Percentiles rank a stretch among this genome's conserved stretches.
Evolutionary conservation across 768 basidiomycete genomes (phyloP).

Genomic region (Leucosporidium yakuticum): DNA sequence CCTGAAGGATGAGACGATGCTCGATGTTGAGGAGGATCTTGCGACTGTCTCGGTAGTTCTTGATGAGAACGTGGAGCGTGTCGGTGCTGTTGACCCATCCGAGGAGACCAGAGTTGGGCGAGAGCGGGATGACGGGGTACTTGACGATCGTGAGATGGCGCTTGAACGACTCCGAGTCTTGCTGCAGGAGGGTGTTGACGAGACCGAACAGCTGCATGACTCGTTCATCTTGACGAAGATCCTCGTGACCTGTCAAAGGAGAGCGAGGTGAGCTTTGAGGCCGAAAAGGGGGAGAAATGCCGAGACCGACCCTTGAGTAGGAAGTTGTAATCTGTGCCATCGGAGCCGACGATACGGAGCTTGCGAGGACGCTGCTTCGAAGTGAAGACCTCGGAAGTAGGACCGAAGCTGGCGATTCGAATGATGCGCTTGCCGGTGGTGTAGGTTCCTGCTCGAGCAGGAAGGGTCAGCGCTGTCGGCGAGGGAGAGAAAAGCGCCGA

Average conservation of each 20-base stretch:
- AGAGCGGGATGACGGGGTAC: conserved; percentile 86
- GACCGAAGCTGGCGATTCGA: conserved; percentile 73
- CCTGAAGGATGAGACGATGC: conserved; percentile 97
- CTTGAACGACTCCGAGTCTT: conserved; percentile 93
- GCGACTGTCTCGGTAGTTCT: conserved; percentile 80
- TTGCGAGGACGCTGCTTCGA: conserved; percentile 95
- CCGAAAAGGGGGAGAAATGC: not conserved
- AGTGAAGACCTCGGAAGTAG: conserved; percentile 85
- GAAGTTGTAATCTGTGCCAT: conserved; percentile 90
- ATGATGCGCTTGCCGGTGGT: conserved; percentile 78
- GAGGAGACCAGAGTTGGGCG: conserved; percentile 86
- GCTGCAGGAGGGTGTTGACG: conserved; percentile 85
- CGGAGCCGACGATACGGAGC: conserved; percentile 76
- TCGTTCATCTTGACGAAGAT: conserved; percentile 95
- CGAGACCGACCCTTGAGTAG: conserved; percentile 66
- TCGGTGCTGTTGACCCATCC: conserved; percentile 96
- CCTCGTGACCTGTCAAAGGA: conserved; percentile 72
- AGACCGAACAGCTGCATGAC: conserved; percentile 99
- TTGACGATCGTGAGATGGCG: conserved; percentile 89
- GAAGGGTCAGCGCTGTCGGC: not conserved
- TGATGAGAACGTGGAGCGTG: conserved; percentile 89
- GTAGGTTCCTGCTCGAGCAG: conserved; percentile 65
- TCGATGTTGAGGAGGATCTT: conserved; percentile 97
- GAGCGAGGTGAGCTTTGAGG: not conserved
- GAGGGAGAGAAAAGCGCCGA: not conserved